Conservation (phyloP, 2,329 filamentous ascomycete species). For the Drechslerella coelobrocha region DNA sequence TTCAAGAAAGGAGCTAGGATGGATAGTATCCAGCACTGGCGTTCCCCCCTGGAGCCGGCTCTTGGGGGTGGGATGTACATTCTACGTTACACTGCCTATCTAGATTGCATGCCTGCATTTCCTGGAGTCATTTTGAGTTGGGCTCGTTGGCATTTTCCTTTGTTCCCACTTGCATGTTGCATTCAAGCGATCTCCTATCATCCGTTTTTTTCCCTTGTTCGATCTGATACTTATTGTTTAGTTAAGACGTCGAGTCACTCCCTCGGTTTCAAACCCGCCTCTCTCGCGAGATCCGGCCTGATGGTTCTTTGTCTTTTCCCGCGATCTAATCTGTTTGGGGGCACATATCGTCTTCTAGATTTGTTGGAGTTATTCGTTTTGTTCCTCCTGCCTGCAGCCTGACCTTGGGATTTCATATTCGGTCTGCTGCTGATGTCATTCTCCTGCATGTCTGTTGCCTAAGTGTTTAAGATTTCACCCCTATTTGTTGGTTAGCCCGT, state of each 20-base stretch:
- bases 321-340: neutral
- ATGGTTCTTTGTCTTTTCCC: neutral
- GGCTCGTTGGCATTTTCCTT: constrained; percentile 2
- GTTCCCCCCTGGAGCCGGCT: neutral
- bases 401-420: neutral
- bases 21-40: neutral
- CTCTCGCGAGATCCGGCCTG: neutral
- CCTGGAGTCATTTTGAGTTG: neutral
- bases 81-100: neutral
- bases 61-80: neutral
- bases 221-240: neutral
- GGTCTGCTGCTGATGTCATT: neutral
- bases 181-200: neutral
- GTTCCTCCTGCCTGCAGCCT: neutral
- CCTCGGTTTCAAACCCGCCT: no score
- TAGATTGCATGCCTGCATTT: constrained; percentile 1
- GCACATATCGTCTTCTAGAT: neutral
- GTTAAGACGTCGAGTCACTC: no score
- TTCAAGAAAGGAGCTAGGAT: neutral
- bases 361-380: neutral
- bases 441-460: neutral
- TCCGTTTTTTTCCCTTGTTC: neutral
- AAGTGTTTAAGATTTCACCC: neutral
- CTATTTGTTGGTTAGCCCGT: neutral
- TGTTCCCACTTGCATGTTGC: neutral